A percentile compares a stretch with the other conserved stretches of the same genome.
phyloP scores from a whole-genome alignment of 139 green algal species.

The Gonium pectorale region DNA sequence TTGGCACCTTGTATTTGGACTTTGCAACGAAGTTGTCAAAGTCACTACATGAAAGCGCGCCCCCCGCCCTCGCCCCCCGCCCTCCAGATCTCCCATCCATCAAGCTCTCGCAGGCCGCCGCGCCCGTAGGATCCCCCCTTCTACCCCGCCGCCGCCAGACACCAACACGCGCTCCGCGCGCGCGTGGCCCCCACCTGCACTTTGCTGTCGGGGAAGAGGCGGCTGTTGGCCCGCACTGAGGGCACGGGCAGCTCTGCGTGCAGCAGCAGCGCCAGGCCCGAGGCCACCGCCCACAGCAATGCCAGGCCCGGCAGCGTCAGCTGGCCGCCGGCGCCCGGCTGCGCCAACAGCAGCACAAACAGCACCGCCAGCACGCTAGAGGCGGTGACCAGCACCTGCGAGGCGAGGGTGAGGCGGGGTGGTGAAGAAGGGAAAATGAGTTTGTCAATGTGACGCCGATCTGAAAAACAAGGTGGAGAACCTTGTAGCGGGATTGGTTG shows the following conservation, averaged over 20 bases:
- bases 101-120: too few species aligned
- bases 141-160: too few species aligned
- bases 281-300: constrained; percentile 64
- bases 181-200: constrained; percentile 21
- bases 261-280: constrained; percentile 66
- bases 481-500: too few species aligned
- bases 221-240: constrained; percentile 54
- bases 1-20: too few species aligned
- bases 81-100: too few species aligned
- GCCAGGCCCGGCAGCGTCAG: constrained; percentile 73
- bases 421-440: too few species aligned
- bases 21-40: too few species aligned
- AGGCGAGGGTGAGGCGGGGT: background rate
- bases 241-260: constrained; percentile 63
- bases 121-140: too few species aligned
- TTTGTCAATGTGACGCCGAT: too few species aligned
- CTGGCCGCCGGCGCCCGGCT: constrained; percentile 54
- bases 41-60: too few species aligned
- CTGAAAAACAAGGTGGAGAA: too few species aligned
- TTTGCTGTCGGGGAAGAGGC: constrained; percentile 77
- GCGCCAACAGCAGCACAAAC: constrained; percentile 84
- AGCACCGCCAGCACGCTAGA: constrained; percentile 68
- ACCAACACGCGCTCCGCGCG: background rate
- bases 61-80: too few species aligned
- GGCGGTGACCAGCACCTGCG: constrained; percentile 67